phyloP scores from a whole-genome alignment of 805 yeast genomes.

The Ogataea henricii region DNA sequence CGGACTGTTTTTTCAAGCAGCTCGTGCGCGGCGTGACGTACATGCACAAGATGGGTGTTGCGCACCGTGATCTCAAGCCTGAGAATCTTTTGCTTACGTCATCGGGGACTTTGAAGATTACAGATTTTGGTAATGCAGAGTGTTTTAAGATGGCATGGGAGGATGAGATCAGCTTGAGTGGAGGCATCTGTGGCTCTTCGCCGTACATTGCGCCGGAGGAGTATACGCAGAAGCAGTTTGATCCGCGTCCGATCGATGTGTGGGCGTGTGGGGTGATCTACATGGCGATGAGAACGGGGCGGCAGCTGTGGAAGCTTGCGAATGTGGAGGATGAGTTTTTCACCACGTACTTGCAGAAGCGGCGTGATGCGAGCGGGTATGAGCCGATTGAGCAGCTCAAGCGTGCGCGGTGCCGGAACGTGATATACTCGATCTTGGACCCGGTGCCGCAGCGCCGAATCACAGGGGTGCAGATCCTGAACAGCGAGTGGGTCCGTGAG shows the following conservation, averaged over 20 bases:
- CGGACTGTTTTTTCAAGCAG: constrained; percentile 90
- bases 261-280: constrained; percentile 95
- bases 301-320: constrained; percentile 90
- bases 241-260: constrained; percentile 79
- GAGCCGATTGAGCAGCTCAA: constrained; percentile 88
- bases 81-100: constrained; percentile 78
- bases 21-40: constrained; percentile 79
- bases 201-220: constrained; percentile 95
- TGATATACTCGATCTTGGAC: constrained; percentile 88
- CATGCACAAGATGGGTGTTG: constrained; percentile 89
- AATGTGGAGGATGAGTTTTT: constrained; percentile 80
- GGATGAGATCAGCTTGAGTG: constrained; percentile 63
- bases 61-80: constrained; percentile 88
- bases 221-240: constrained; percentile 64
- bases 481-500: constrained; percentile 95
- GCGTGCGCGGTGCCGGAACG: constrained; percentile 88
- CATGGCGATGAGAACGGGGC: constrained; percentile 93
- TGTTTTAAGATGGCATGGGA: constrained; percentile 89
- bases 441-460: constrained; percentile 88
- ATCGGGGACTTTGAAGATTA: constrained; percentile 72
- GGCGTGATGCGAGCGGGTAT: constrained; percentile 83
- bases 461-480: constrained; percentile 83
- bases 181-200: constrained; percentile 81
- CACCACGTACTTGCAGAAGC: constrained; percentile 67
- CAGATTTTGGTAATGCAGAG: constrained; percentile 87